Evolutionary conservation across 768 basidiomycete genomes (phyloP).

Genomic region (Naganishia vishniacii): DNA sequence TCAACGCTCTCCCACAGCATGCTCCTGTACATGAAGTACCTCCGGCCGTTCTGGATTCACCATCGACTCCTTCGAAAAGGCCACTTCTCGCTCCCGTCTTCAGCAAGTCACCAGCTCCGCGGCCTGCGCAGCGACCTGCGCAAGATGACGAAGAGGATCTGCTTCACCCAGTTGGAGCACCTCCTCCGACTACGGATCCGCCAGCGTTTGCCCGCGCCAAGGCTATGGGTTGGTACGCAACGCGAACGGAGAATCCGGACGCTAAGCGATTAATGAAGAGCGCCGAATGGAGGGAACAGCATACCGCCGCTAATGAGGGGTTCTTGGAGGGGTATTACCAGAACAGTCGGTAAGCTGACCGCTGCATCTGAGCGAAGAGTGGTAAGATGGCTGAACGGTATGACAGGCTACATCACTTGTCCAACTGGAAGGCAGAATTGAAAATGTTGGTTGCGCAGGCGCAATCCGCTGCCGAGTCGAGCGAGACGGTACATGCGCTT

Average conservation of each 20-base stretch:
- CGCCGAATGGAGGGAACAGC: conserved; percentile 74
- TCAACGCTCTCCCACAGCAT: too few species aligned
- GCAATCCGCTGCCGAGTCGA: conserved; percentile 55
- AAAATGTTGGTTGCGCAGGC: conserved; percentile 72
- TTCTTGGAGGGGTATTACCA: conserved; percentile 76
- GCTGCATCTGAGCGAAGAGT: conserved; percentile 21
- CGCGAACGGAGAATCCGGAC: conserved; percentile 62
- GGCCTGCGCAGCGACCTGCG: not conserved
- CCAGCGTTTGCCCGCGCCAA: conserved; percentile 52
- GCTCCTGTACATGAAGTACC: too few species aligned
- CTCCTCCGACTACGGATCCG: conserved; percentile 51
- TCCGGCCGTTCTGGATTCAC: not conserved
- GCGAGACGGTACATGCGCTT: conserved; percentile 25
- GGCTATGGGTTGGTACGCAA: conserved; percentile 59
- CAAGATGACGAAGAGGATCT: too few species aligned
- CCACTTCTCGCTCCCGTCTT: conserved; percentile 16
- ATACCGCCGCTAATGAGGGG: conserved; percentile 78
- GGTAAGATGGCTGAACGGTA: not conserved
- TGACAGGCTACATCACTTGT: conserved; percentile 76
- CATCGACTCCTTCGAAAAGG: not conserved
- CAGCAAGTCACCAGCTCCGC: conserved; percentile 28
- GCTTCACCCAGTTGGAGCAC: conserved; percentile 30
- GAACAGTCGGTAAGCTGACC: conserved; percentile 54
- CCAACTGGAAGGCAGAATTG: conserved; percentile 87
- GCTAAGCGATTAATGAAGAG: conserved; percentile 76